Evolutionary conservation across 176 grass and related monocot species (phyloP).

Genomic region (Alloteropsis semialata): DNA sequence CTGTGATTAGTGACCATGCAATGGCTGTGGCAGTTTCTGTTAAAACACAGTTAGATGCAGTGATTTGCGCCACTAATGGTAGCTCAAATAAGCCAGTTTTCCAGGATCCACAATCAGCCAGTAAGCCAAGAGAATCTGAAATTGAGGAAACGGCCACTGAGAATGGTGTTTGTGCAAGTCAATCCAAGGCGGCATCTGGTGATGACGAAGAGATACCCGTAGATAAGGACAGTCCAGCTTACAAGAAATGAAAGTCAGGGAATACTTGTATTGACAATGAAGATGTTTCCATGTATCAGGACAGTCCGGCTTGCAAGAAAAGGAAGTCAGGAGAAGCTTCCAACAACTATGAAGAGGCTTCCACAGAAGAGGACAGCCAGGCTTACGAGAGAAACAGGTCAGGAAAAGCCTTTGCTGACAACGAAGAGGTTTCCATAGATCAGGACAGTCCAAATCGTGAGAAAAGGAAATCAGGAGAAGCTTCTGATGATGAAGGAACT

Average conservation of each 20-base stretch:
- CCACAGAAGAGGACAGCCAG: too few species aligned
- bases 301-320: neutral
- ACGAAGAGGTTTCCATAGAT: neutral
- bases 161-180: slow-evolving; percentile 27
- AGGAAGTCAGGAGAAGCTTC: neutral
- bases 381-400: neutral
- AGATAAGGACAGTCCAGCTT: neutral
- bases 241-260: slow-evolving; percentile 17
- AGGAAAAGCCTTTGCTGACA: neutral
- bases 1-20: slow-evolving; percentile 72
- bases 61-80: slow-evolving; percentile 28
- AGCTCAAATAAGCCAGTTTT: slow-evolving; percentile 2
- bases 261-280: neutral
- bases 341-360: neutral
- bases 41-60: slow-evolving; percentile 58
- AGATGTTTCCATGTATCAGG: neutral
- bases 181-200: slow-evolving; percentile 1
- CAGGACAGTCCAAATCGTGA: neutral
- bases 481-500: neutral
- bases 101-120: slow-evolving; percentile 5
- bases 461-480: slow-evolving; percentile 7
- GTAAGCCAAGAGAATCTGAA: slow-evolving; percentile 28
- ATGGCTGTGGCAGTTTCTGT: slow-evolving; percentile 73
- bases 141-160: neutral
- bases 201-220: neutral